Conservation (phyloP, 805 yeast genomes). For the Candida orba region DNA sequence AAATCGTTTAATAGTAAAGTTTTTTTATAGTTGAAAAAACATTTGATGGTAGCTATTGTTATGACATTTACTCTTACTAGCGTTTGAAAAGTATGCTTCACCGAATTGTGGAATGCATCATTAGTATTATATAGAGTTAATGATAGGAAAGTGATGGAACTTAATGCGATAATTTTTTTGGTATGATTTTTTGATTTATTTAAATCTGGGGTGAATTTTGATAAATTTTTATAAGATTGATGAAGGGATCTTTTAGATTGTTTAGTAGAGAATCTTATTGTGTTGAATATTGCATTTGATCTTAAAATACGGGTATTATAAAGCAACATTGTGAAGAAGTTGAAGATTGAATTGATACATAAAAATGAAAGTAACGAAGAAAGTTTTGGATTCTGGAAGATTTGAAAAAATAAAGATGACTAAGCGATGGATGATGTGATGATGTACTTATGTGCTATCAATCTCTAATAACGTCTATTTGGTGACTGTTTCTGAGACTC, state of each 20-base stretch:
- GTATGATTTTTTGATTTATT: too few relatives aligned
- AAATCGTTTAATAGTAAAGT: conserved; percentile 41
- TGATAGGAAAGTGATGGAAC: not conserved
- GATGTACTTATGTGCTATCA: not conserved
- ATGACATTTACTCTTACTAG: conserved; percentile 56
- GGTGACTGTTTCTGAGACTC: conserved; percentile 44
- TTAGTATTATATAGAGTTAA: conserved; percentile 6
- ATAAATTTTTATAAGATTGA: too few relatives aligned
- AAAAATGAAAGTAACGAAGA: too few relatives aligned
- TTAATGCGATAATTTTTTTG: not conserved
- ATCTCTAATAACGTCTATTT: not conserved
- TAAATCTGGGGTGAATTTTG: too few relatives aligned
- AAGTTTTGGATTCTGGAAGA: too few relatives aligned
- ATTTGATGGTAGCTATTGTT: conserved; percentile 58
- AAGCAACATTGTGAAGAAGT: too few relatives aligned
- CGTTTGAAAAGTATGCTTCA: conserved; percentile 54
- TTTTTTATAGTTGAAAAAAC: conserved; percentile 63
- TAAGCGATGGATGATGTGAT: not conserved
- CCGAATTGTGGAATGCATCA: conserved; percentile 31
- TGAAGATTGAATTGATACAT: too few relatives aligned
- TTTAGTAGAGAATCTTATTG: too few relatives aligned
- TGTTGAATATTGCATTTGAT: too few relatives aligned
- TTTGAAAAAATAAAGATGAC: too few relatives aligned
- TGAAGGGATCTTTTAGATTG: too few relatives aligned
- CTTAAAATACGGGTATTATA: too few relatives aligned